phyloP scores from a whole-genome alignment of 208 protist genomes.

The Endotrypanum monterogeii region DNA sequence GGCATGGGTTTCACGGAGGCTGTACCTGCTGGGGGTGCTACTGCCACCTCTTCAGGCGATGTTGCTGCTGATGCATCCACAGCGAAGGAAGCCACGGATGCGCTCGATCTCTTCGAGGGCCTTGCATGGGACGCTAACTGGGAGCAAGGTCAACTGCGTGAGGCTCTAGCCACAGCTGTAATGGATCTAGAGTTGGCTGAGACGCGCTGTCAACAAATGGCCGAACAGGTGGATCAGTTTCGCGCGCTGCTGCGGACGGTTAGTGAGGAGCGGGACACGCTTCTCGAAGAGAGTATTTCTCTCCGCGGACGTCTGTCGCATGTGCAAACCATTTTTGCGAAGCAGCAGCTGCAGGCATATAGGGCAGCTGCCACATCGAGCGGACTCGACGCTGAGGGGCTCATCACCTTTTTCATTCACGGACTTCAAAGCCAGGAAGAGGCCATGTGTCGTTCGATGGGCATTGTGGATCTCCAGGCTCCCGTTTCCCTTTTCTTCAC shows the following conservation, averaged over 20 bases:
- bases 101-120: slow-evolving; percentile 71
- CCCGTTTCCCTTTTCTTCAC: slow-evolving; percentile 71
- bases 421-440: slow-evolving; percentile 42
- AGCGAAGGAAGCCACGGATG: slow-evolving; percentile 26
- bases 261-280: slow-evolving; percentile 65
- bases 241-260: slow-evolving; percentile 37
- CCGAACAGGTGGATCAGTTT: slow-evolving; percentile 57
- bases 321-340: slow-evolving; percentile 88
- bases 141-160: slow-evolving; percentile 78
- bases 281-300: slow-evolving; percentile 84
- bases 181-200: slow-evolving; percentile 85
- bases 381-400: slow-evolving; percentile 23
- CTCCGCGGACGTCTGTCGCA: slow-evolving; percentile 70
- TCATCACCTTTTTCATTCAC: slow-evolving; percentile 63
- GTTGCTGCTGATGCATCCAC: background rate
- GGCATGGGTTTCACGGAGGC: background rate
- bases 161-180: slow-evolving; percentile 77
- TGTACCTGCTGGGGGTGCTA: background rate
- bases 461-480: slow-evolving; percentile 28
- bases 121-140: slow-evolving; percentile 77
- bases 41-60: background rate
- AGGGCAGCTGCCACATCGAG: slow-evolving; percentile 26
- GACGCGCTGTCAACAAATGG: slow-evolving; percentile 69
- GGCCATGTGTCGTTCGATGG: slow-evolving; percentile 39
- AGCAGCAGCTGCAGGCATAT: slow-evolving; percentile 86